Conservation (phyloP, 805 yeast genomes). For the Candida coquimbonensis region DNA sequence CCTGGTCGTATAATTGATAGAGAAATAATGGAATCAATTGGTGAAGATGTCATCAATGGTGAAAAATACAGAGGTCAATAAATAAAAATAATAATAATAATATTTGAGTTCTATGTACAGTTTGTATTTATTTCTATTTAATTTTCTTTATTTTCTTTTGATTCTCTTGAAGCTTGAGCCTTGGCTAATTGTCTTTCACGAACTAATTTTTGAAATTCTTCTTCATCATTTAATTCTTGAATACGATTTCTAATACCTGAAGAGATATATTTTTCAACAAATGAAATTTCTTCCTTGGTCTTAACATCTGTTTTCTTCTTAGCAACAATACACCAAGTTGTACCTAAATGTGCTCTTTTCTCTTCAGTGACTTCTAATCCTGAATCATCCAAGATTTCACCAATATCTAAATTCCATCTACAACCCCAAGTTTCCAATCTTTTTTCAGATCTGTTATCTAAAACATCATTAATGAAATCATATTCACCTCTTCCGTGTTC, state of each 20-base stretch:
- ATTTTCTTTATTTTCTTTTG: neutral
- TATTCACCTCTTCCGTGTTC: constrained; percentile 91
- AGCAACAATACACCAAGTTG: constrained; percentile 82
- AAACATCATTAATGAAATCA: constrained; percentile 66
- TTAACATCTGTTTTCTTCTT: constrained; percentile 64
- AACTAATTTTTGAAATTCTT: constrained; percentile 1
- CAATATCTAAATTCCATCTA: constrained; percentile 94
- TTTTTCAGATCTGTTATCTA: constrained; percentile 77
- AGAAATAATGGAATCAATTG: constrained; percentile 66
- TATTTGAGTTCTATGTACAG: neutral
- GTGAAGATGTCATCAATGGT: constrained; percentile 60
- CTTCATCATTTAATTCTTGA: constrained; percentile 13
- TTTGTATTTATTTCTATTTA: constrained; percentile 1
- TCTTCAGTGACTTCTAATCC: constrained; percentile 80
- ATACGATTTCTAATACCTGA: constrained; percentile 27
- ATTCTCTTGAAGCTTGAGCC: neutral
- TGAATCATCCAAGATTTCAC: constrained; percentile 74
- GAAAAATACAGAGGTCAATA: constrained; percentile 68
- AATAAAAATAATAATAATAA: neutral
- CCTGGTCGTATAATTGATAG: constrained; percentile 68
- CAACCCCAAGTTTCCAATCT: constrained; percentile 94
- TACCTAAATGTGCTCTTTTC: constrained; percentile 79
- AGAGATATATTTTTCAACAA: constrained; percentile 42
- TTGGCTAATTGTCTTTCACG: constrained; percentile 6
- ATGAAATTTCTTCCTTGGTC: constrained; percentile 39